Evolutionary conservation across 805 yeast species (phyloP).

Genomic region (Wickerhamiella dianesei): DNA sequence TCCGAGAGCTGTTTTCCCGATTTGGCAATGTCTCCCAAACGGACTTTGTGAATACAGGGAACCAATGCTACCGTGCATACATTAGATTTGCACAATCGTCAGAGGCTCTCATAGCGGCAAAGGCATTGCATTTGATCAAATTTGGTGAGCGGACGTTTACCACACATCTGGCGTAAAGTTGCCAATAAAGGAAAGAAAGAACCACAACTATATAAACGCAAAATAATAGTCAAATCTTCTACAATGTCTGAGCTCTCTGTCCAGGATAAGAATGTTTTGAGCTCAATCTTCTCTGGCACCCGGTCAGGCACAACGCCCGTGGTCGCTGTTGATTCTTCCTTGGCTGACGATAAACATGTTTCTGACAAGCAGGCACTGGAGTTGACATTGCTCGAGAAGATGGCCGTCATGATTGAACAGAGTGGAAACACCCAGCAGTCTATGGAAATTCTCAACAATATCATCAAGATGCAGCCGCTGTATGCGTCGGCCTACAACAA

Average conservation of each 20-base stretch:
- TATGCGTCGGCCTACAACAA: slow-evolving; percentile 27
- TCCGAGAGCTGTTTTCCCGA: slow-evolving; percentile 5
- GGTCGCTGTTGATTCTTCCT: slow-evolving; percentile 9
- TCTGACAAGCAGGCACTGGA: slow-evolving; percentile 9
- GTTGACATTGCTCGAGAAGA: slow-evolving; percentile 14
- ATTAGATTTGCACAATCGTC: slow-evolving; percentile 8
- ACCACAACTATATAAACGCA: neutral
- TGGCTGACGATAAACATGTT: slow-evolving; percentile 19
- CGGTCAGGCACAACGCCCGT: neutral
- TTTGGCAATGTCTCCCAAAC: slow-evolving; percentile 9
- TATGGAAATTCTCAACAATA: slow-evolving; percentile 11
- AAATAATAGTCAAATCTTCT: neutral
- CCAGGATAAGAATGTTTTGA: slow-evolving; percentile 6
- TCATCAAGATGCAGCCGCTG: slow-evolving; percentile 18
- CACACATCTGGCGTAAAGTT: slow-evolving; percentile 10
- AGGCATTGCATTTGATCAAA: slow-evolving; percentile 2
- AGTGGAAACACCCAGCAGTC: slow-evolving; percentile 8
- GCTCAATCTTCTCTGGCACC: slow-evolving; percentile 1
- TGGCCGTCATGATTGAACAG: slow-evolving; percentile 15
- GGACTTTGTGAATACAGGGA: slow-evolving; percentile 9
- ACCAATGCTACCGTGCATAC: slow-evolving; percentile 8
- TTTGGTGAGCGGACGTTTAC: slow-evolving; percentile 2
- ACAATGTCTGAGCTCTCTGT: neutral
- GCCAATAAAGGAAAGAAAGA: neutral
- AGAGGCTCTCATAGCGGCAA: slow-evolving; percentile 10